phyloP scores from a whole-genome alignment of 2,329 filamentous ascomycete genomes.

The Verruconis gallopava region DNA sequence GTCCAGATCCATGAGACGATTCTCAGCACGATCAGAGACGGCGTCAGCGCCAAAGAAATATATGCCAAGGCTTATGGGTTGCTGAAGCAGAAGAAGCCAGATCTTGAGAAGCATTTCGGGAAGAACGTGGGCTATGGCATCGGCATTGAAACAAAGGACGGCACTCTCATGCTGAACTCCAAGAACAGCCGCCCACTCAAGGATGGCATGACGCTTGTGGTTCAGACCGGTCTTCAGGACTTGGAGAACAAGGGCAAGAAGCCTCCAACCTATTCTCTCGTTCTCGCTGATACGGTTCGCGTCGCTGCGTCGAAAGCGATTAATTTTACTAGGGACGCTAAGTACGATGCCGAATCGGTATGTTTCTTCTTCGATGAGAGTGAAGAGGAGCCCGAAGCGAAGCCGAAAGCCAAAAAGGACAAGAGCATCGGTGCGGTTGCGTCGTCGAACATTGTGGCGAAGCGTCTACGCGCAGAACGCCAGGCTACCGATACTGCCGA shows the following conservation, averaged over 20 bases:
- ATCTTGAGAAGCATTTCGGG: conserved; percentile 86
- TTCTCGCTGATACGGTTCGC: conserved; percentile 86
- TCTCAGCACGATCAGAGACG: conserved; percentile 81
- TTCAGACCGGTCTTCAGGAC: conserved; percentile 82
- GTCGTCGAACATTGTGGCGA: conserved; percentile 90
- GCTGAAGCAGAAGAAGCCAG: conserved; percentile 82
- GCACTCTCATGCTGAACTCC: conserved; percentile 67
- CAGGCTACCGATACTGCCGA: conserved; percentile 82
- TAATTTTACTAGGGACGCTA: conserved; percentile 87
- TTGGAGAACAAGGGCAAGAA: conserved; percentile 79
- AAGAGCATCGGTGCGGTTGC: conserved; percentile 73
- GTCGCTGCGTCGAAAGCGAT: conserved; percentile 66
- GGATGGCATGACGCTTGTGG: conserved; percentile 91
- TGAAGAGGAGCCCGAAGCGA: conserved; percentile 71
- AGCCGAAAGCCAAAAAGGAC: conserved; percentile 76
- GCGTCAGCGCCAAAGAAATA: conserved; percentile 73
- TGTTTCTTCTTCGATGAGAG: conserved; percentile 99
- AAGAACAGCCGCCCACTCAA: conserved; percentile 77
- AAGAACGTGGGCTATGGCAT: conserved; percentile 88
- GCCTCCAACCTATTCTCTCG: conserved; percentile 75
- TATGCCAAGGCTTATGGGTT: conserved; percentile 75
- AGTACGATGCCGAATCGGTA: conserved; percentile 81
- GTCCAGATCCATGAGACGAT: conserved; percentile 76
- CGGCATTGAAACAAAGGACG: conserved; percentile 81
- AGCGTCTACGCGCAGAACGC: conserved; percentile 80